Percentiles rank a stretch among this genome's conserved stretches.
Conservation (phyloP, 257 asterid genomes). For the Salvia splendens region DNA sequence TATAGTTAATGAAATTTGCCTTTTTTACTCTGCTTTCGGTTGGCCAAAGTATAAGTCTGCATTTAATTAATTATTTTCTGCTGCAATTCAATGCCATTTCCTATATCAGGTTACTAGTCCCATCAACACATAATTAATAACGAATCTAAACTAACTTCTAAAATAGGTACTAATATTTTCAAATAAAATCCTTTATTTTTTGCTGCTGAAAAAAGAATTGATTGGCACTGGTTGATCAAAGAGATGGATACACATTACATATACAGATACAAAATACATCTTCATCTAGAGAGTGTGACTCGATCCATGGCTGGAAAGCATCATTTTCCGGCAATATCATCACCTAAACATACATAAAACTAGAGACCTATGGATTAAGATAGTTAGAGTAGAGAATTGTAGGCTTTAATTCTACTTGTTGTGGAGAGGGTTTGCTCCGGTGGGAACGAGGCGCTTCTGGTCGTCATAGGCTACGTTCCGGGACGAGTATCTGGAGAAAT, state of each 20-base stretch:
- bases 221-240: slow-evolving; percentile 22
- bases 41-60: slow-evolving; percentile 21
- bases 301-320: slow-evolving; percentile 16
- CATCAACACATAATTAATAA: slow-evolving; percentile 39
- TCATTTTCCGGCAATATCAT: slow-evolving; percentile 18
- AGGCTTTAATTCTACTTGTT: slow-evolving; percentile 46
- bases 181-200: not conserved
- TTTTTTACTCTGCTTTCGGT: slow-evolving; percentile 31
- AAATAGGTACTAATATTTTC: not conserved
- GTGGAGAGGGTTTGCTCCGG: slow-evolving; percentile 72
- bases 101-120: slow-evolving; percentile 33
- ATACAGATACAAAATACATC: slow-evolving; percentile 13
- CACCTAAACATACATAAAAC: slow-evolving; percentile 10
- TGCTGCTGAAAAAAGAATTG: not conserved
- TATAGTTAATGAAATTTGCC: slow-evolving; percentile 23
- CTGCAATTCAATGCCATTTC: slow-evolving; percentile 34
- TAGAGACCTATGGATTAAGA: not conserved
- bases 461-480: slow-evolving; percentile 32
- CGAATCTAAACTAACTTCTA: slow-evolving; percentile 33
- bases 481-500: slow-evolving; percentile 45
- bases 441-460: slow-evolving; percentile 59
- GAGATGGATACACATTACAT: slow-evolving; percentile 1
- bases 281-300: not conserved
- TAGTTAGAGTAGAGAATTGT: not conserved
- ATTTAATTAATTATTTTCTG: slow-evolving; percentile 33